A percentile compares a stretch with the other conserved stretches of the same genome.
Conservation (phyloP, 176 grass and related monocot genomes). For the Lolium rigidum region DNA sequence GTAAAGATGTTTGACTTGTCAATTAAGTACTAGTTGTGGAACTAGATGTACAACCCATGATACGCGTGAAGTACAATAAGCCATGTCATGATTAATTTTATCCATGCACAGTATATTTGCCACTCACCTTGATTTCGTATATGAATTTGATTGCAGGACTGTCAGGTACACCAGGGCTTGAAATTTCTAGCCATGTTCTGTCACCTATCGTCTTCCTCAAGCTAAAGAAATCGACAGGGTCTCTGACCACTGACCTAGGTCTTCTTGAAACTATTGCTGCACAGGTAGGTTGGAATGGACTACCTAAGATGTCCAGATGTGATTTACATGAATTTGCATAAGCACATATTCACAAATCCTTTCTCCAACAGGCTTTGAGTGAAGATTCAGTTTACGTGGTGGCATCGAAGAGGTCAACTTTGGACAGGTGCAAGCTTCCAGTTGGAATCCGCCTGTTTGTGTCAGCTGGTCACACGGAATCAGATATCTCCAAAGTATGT, state of each 20-base stretch:
- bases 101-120: constrained; percentile 5
- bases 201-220: constrained; percentile 82
- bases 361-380: constrained; percentile 60
- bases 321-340: constrained; percentile 25
- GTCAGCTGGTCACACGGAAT: constrained; percentile 74
- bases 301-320: neutral
- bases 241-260: constrained; percentile 50
- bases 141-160: constrained; percentile 63
- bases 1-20: constrained; percentile 39
- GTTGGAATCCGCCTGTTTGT: constrained; percentile 77
- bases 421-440: constrained; percentile 84
- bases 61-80: neutral
- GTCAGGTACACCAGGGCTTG: constrained; percentile 65
- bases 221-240: constrained; percentile 76
- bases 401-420: constrained; percentile 68
- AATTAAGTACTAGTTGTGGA: neutral
- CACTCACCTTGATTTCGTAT: constrained; percentile 19
- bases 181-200: constrained; percentile 69
- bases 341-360: constrained; percentile 22
- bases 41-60: neutral
- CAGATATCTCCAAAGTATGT: constrained; percentile 61
- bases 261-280: constrained; percentile 76
- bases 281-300: constrained; percentile 49
- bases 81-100: constrained; percentile 5
- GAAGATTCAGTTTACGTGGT: constrained; percentile 93